These are phyloP conservation scores for Aspergillus uvarum DNA, from an alignment of 2,329 filamentous ascomycete genomes.

Conservation along the genomic window DNA sequence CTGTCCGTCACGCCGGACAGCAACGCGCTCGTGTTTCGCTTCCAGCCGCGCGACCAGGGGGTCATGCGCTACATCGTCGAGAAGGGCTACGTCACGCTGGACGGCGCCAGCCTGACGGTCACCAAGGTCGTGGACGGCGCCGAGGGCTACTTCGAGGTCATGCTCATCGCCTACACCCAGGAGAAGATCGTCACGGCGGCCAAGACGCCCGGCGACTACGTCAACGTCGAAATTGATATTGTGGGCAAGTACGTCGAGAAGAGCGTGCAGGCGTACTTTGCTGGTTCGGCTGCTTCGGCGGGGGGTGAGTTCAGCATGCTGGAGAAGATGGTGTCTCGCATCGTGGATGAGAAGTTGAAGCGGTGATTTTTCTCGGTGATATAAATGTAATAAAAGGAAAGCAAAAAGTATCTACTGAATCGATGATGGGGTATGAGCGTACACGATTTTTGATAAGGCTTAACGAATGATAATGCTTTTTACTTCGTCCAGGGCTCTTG, in stretches of 20 bases:
- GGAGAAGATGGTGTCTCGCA: conserved; percentile 70
- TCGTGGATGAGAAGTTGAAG: conserved; percentile 70
- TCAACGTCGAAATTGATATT: conserved; percentile 94
- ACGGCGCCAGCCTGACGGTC: conserved; percentile 91
- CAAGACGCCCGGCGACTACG: conserved; percentile 75
- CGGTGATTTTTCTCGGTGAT: conserved; percentile 22
- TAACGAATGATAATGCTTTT: neutral
- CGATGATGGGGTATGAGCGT: neutral
- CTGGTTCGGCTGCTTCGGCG: conserved; percentile 28
- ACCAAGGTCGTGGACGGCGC: conserved; percentile 77
- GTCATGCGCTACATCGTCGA: conserved; percentile 87
- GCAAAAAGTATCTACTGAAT: neutral
- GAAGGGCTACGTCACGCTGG: conserved; percentile 93
- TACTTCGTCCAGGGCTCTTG: neutral
- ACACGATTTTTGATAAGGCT: too few species aligned
- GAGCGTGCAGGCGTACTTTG: conserved; percentile 78
- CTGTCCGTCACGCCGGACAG: conserved; percentile 73
- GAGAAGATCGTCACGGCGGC: conserved; percentile 79
- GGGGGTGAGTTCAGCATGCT: conserved; percentile 53
- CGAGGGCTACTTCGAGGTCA: conserved; percentile 88
- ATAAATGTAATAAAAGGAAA: neutral
- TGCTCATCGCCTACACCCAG: conserved; percentile 97
- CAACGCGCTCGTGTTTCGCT: conserved; percentile 83
- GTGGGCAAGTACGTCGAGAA: conserved; percentile 68
- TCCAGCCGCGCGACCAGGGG: conserved; percentile 67